Percentiles rank a stretch among this genome's conserved stretches.
Conservation (phyloP, 805 yeast genomes). For the Candida sakaeoensis region DNA sequence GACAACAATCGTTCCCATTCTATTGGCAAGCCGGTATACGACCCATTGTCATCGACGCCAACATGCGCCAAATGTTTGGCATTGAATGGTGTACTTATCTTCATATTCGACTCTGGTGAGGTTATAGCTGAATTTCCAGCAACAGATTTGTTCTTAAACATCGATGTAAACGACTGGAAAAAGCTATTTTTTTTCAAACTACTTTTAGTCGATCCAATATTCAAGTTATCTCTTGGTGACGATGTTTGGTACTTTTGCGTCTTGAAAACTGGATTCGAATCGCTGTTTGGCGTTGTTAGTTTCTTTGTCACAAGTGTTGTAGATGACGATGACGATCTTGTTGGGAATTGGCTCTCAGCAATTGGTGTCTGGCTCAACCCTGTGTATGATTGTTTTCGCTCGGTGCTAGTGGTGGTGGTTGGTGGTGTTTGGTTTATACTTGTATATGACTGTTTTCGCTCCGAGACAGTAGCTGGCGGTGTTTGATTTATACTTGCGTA, state of each 20-base stretch:
- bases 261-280: slow-evolving; percentile 9
- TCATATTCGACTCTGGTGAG: slow-evolving; percentile 36
- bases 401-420: too few relatives aligned
- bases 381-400: background rate
- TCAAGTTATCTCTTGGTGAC: slow-evolving; percentile 5
- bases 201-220: slow-evolving; percentile 4
- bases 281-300: slow-evolving; percentile 10
- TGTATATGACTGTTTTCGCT: background rate
- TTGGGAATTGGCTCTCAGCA: background rate
- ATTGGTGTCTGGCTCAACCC: background rate
- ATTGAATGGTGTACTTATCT: slow-evolving; percentile 88
- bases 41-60: slow-evolving; percentile 83
- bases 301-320: slow-evolving; percentile 9
- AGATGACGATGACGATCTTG: slow-evolving; percentile 13
- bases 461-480: background rate
- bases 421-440: background rate
- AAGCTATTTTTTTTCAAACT: slow-evolving; percentile 4
- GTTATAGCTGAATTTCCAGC: slow-evolving; percentile 8
- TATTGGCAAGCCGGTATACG: slow-evolving; percentile 86
- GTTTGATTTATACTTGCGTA: background rate
- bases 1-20: slow-evolving; percentile 86
- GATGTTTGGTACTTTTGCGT: slow-evolving; percentile 5
- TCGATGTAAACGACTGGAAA: slow-evolving; percentile 40
- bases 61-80: slow-evolving; percentile 92
- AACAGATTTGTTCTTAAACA: slow-evolving; percentile 38